Evolutionary conservation across 108 stramenopile species (phyloP).

Genomic region (Cyclotella distinguenda): DNA sequence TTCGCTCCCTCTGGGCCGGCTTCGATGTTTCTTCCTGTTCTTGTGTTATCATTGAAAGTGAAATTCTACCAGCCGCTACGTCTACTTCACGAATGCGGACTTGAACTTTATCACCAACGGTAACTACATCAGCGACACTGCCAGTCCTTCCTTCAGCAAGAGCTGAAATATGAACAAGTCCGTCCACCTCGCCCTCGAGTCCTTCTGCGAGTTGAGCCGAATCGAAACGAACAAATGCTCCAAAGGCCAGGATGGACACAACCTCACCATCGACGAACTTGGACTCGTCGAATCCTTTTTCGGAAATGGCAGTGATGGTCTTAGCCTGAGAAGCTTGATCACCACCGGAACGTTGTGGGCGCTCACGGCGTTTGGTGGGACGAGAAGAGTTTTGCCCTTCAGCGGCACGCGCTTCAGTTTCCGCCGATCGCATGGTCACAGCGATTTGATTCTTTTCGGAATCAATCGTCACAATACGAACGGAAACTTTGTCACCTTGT

Average conservation of each 20-base stretch:
- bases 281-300: conserved; percentile 75
- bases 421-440: conserved; percentile 74
- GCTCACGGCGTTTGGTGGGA: conserved; percentile 43
- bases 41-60: conserved; percentile 79
- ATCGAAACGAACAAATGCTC: conserved; percentile 91
- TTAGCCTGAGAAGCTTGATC: conserved; percentile 70
- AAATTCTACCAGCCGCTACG: conserved; percentile 59
- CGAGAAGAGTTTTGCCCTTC: conserved; percentile 28
- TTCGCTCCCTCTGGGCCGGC: conserved; percentile 29
- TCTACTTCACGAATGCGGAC: conserved; percentile 77
- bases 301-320: conserved; percentile 54
- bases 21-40: conserved; percentile 72
- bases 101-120: conserved; percentile 76
- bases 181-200: conserved; percentile 78
- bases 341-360: conserved; percentile 54
- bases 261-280: conserved; percentile 89
- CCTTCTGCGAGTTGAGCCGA: conserved; percentile 64
- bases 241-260: conserved; percentile 87
- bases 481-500: conserved; percentile 83
- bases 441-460: conserved; percentile 87
- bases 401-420: conserved; percentile 68
- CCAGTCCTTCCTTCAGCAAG: conserved; percentile 63
- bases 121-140: conserved; percentile 61
- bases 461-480: conserved; percentile 85
- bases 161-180: conserved; percentile 86